Conservation (phyloP, 345 rosid genomes). For the Nasturtium officinale region DNA sequence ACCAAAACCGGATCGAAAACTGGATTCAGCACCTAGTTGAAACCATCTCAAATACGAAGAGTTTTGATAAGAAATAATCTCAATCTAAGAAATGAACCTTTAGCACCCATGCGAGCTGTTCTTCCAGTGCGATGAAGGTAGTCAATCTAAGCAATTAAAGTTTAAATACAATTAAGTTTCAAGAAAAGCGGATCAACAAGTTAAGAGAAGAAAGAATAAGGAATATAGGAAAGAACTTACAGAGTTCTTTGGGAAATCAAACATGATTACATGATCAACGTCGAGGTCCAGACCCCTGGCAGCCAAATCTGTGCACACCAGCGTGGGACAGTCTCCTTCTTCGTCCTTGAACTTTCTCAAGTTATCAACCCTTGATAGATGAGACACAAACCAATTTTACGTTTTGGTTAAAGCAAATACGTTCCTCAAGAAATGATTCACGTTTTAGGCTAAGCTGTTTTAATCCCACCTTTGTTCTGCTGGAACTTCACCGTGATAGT, state of each 20-base stretch:
- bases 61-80: background rate
- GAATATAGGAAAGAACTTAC: constrained; percentile 51
- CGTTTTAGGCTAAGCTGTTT: constrained; percentile 18
- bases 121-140: constrained; percentile 97
- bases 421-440: background rate
- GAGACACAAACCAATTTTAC: constrained; percentile 1
- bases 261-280: constrained; percentile 92
- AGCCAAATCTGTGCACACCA: constrained; percentile 95
- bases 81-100: constrained; percentile 54
- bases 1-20: background rate
- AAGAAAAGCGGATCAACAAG: constrained; percentile 4
- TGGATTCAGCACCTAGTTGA: background rate
- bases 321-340: constrained; percentile 87
- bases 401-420: background rate
- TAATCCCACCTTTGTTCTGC: constrained; percentile 79
- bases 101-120: constrained; percentile 99
- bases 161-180: background rate
- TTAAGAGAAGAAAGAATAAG: constrained; percentile 19
- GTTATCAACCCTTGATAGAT: constrained; percentile 69
- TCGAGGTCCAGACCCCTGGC: constrained; percentile 92
- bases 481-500: constrained; percentile 96
- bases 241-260: constrained; percentile 88
- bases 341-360: constrained; percentile 86
- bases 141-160: constrained; percentile 62
- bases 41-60: background rate